Percentiles rank a stretch among this genome's conserved stretches.
phyloP scores from a whole-genome alignment of 2,329 filamentous ascomycete genomes.

The Periconia sp. region DNA sequence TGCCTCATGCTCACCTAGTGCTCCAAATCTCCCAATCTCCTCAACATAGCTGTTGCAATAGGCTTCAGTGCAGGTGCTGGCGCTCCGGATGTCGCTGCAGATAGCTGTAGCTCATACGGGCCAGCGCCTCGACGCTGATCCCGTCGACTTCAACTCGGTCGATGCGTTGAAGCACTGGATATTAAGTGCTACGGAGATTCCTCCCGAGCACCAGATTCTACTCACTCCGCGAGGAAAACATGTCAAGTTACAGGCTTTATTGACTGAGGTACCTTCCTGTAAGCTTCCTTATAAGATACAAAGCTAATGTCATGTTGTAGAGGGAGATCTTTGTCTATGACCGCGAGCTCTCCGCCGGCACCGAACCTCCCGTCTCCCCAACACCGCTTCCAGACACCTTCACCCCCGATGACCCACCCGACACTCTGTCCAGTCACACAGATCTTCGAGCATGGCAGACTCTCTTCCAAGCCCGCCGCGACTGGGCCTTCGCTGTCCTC shows the following conservation, averaged over 20 bases:
- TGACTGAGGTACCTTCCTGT: constrained; percentile 69
- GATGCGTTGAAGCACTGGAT: constrained; percentile 88
- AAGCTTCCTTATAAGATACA: not conserved
- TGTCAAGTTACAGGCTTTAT: constrained; percentile 78
- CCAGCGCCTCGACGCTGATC: constrained; percentile 81
- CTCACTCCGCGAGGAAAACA: constrained; percentile 86
- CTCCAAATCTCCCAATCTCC: constrained; percentile 16
- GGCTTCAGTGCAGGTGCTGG: constrained; percentile 24
- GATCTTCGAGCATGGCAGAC: constrained; percentile 87
- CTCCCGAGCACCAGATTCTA: constrained; percentile 79
- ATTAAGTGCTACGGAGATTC: constrained; percentile 73
- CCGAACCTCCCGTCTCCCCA: constrained; percentile 58
- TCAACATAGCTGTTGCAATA: constrained; percentile 25
- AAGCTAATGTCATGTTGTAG: constrained; percentile 52
- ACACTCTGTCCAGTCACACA: constrained; percentile 79
- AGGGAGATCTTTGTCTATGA: constrained; percentile 94
- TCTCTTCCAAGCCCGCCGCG: constrained; percentile 78
- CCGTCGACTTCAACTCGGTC: constrained; percentile 75
- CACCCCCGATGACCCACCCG: constrained; percentile 70
- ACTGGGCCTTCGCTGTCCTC: constrained; percentile 77
- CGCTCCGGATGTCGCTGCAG: constrained; percentile 77
- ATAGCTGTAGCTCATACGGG: constrained; percentile 94
- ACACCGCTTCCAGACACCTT: constrained; percentile 64
- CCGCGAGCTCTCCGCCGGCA: constrained; percentile 59
- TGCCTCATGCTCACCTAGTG: constrained; percentile 25